phyloP scores from a whole-genome alignment of 352 stramenopile species.

The Thraustotheca clavata region DNA sequence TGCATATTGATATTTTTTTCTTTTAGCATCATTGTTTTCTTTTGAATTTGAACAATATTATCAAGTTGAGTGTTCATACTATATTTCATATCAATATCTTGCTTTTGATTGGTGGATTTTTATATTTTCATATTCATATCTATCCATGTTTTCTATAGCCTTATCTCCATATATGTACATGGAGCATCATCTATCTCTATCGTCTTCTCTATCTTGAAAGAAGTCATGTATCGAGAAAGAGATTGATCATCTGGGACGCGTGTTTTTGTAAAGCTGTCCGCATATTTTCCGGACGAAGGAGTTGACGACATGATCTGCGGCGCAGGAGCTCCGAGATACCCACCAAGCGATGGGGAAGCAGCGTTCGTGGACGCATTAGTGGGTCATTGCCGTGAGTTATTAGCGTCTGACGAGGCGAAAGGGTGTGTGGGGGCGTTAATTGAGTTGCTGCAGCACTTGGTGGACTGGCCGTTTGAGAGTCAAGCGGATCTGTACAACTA shows the following conservation, averaged over 20 bases:
- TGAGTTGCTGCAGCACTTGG: constrained; percentile 54
- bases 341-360: constrained; percentile 39
- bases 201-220: neutral
- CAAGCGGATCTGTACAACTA: constrained; percentile 73
- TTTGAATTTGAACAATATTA: too few relatives aligned
- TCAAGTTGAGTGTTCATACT: too few relatives aligned
- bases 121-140: too few relatives aligned
- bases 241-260: neutral
- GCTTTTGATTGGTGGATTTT: too few relatives aligned
- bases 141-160: too few relatives aligned
- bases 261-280: neutral
- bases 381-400: constrained; percentile 25
- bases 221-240: neutral
- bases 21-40: too few relatives aligned
- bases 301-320: constrained; percentile 21
- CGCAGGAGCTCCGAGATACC: constrained; percentile 21
- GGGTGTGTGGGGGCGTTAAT: constrained; percentile 24
- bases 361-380: constrained; percentile 58
- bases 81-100: too few relatives aligned
- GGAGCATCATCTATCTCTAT: neutral
- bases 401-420: neutral
- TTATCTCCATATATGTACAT: neutral
- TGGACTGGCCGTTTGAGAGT: constrained; percentile 70
- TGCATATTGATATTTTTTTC: too few relatives aligned
- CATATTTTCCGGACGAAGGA: constrained; percentile 4